Evolutionary conservation across 495 filamentous ascomycete species (phyloP), one percentile per base, ranked within the genome.

Genomic region (Usnea hakonensis): DNA sequence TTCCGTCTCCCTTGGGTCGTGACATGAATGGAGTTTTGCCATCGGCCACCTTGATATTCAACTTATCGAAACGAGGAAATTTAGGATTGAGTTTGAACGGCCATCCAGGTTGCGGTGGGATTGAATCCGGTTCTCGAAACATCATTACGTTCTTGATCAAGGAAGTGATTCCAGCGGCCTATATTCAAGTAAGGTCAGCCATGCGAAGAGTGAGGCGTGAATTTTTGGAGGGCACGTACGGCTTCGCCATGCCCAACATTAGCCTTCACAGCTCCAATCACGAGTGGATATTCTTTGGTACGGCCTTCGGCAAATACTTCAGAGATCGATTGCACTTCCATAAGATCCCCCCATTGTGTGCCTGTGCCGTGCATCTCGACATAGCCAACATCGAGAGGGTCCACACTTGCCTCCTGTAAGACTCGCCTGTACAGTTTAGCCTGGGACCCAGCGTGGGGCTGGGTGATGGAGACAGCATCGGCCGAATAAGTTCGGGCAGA

Each of bases 201-300:
- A 26, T 3, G 21, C 43, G 43, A 46, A 38, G 43, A 46, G n/a
- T 11, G 13, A 5, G 6, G 2, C 43, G 26, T 46, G 9, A 1
- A 11, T 26, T 3, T 46, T 46, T 21, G 26, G 16, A 5, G 21
- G 21, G 9, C 21, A 46, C 43, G 60, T 2, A 62, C 71, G 23
- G 76, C 71, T 60, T 77, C 77, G 2, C 73, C 67, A 59, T 80
- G 77, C 0, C 77, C 77, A 38, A 78, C 57, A 58, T 79, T 79
- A 2, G 89, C 84, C 68, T 91, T 91, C 58, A 87, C 79, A 0
- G 88, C 81, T 26, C 88, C 89, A 0, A 91, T 75, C 66, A 83
- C 81, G 0, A 91, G 78, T 6, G 86, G 81, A 66, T 84, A 77
- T 59, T 88, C 80, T 82, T 83, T 57, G 16, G 38, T 46, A 19